phyloP scores from a whole-genome alignment of 371 early-diverging fungal species.

The Apophysomyces trapeziformis region DNA sequence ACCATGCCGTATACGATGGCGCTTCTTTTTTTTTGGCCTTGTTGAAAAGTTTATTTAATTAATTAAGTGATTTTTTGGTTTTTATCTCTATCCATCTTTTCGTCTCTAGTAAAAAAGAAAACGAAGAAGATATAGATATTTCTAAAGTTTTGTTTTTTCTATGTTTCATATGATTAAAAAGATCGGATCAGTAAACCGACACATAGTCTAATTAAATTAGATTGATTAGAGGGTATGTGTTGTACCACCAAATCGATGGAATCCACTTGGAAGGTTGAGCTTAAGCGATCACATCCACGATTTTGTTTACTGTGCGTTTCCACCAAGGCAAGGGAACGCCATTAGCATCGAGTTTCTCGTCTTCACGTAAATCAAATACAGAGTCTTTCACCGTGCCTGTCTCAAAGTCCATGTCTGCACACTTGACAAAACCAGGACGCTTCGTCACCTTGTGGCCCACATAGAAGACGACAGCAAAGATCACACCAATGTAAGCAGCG shows the following conservation, averaged over 20 bases:
- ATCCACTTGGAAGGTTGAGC: slow-evolving; percentile 1
- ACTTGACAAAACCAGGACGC: slow-evolving; percentile 43
- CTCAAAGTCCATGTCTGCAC: slow-evolving; percentile 52
- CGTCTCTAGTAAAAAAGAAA: no score
- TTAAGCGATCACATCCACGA: slow-evolving; percentile 29
- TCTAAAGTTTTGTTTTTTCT: not conserved
- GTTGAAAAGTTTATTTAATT: slow-evolving; percentile 6
- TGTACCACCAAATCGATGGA: slow-evolving; percentile 1
- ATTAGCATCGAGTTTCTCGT: slow-evolving; percentile 26
- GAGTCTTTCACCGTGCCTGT: slow-evolving; percentile 37
- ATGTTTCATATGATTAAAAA: not conserved
- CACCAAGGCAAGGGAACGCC: slow-evolving; percentile 33
- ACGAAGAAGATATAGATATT: no score
- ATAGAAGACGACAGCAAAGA: slow-evolving; percentile 58
- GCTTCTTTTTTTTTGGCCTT: not conserved
- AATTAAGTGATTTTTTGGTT: not conserved
- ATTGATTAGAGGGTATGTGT: not conserved
- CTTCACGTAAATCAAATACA: slow-evolving; percentile 28
- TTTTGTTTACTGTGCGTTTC: slow-evolving; percentile 25
- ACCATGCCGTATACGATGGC: no score
- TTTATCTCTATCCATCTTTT: no score
- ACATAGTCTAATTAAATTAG: not conserved
- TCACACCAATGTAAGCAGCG: slow-evolving; percentile 59
- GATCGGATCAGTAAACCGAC: slow-evolving; percentile 7
- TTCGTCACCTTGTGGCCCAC: slow-evolving; percentile 54